phyloP scores from a whole-genome alignment of 2,329 filamentous ascomycete species.

The Xylaria sp. region DNA sequence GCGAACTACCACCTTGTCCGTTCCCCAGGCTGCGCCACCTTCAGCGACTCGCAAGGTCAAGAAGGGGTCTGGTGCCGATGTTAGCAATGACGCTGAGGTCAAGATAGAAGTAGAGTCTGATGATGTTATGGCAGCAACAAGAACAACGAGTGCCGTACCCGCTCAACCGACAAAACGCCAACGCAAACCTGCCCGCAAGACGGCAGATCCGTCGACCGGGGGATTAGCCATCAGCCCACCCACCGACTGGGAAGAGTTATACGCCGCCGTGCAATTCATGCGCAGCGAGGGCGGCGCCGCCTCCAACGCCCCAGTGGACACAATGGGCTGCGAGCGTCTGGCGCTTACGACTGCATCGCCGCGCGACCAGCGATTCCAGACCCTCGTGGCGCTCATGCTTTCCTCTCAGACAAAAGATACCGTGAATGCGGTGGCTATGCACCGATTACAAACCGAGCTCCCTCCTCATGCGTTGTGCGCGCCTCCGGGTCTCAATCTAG shows the following conservation, averaged over 20 bases:
- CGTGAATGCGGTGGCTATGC: conserved; percentile 86
- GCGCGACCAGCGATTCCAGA: conserved; percentile 80
- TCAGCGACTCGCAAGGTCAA: conserved; percentile 33
- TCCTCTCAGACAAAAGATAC: conserved; percentile 95
- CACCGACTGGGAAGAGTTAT: conserved; percentile 76
- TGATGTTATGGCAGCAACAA: not conserved
- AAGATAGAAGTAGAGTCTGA: too few relatives aligned
- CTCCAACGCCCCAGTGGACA: conserved; percentile 88
- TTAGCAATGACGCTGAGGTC: not conserved
- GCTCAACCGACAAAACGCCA: conserved; percentile 33
- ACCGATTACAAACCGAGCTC: conserved; percentile 79
- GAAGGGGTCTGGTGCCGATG: conserved; percentile 28
- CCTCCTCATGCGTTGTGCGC: conserved; percentile 60
- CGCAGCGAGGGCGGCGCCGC: conserved; percentile 65
- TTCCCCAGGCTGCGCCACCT: conserved; percentile 14
- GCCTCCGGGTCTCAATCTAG: conserved; percentile 71
- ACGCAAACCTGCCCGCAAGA: conserved; percentile 47
- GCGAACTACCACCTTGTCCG: conserved; percentile 35
- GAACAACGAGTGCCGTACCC: not conserved
- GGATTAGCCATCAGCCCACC: conserved; percentile 42
- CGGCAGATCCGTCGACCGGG: conserved; percentile 42
- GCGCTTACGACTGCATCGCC: conserved; percentile 64
- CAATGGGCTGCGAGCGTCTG: conserved; percentile 92
- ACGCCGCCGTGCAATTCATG: conserved; percentile 82
- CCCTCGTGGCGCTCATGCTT: conserved; percentile 87